Conservation (phyloP, 805 yeast genomes). For the Saccharomycopsis oosterbeekiorum region DNA sequence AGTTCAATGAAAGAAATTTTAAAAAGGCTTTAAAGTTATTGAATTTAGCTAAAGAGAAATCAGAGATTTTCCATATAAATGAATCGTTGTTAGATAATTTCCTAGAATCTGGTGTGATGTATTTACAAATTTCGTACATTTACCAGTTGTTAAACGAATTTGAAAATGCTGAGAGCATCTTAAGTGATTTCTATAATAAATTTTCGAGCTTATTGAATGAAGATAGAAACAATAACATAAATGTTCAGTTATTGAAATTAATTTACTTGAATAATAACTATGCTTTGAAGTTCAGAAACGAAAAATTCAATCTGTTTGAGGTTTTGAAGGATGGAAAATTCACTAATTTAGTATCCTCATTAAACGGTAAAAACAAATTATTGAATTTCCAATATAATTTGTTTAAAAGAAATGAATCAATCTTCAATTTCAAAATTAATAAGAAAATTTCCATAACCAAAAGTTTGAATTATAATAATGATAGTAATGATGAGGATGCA, state of each 20-base stretch:
- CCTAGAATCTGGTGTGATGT: constrained; percentile 50
- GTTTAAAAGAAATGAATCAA: constrained; percentile 35
- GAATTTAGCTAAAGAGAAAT: constrained; percentile 34
- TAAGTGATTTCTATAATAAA: constrained; percentile 25
- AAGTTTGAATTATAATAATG: constrained; percentile 14
- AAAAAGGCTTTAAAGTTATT: constrained; percentile 34
- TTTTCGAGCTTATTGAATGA: constrained; percentile 5
- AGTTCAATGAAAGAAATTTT: constrained; percentile 35
- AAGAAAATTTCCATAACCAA: constrained; percentile 23
- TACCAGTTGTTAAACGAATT: constrained; percentile 33
- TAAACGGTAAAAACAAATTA: constrained; percentile 9
- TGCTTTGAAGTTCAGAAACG: constrained; percentile 4
- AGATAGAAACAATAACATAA: neutral
- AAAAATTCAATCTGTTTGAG: neutral
- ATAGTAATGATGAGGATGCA: constrained; percentile 9
- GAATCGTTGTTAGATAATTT: constrained; percentile 30
- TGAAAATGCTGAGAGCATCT: constrained; percentile 29
- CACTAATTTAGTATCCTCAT: constrained; percentile 1
- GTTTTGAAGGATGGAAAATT: constrained; percentile 1
- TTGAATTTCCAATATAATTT: constrained; percentile 29
- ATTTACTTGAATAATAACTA: constrained; percentile 14
- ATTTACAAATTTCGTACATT: constrained; percentile 50
- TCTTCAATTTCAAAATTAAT: constrained; percentile 33
- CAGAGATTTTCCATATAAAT: constrained; percentile 30
- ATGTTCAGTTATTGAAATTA: constrained; percentile 11